Evolutionary conservation across 2,329 filamentous ascomycete genomes (phyloP), one percentile per base, ranked within the genome.

Genomic region (Tolypocladium endophyticum): DNA sequence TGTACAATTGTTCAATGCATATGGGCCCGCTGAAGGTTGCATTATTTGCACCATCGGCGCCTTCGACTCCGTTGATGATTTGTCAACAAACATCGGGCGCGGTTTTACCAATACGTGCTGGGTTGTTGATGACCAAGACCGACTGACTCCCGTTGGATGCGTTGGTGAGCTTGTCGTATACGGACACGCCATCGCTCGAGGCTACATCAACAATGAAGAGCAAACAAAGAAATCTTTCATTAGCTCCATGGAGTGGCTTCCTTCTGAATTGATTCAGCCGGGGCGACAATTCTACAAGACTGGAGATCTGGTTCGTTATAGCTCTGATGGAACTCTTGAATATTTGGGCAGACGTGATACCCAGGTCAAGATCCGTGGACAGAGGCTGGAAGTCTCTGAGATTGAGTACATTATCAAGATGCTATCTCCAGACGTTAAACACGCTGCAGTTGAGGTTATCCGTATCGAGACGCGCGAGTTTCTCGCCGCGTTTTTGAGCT

Each of bases 301-400:
- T 1, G 65, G 65, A 14, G 65, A 67, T 43, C 43, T 63, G 23
- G 64, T 64, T 2, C 57, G 67, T 52, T 77, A 77, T 36, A 67
- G 73, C 45, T 64, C 36, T 6, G 63, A 65, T 47, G 64, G 63
- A 11, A 59, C 39, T 23, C 41, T 68, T 11, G 56, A 59, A 2
- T 65, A 62, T 57, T 38, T 66, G 18, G 62, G 68, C 43, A 62
- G 67, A 1, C 62, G 62, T 18, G 68, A 71, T 47, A 55, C 58
- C 14, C 66, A 70, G 53, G 62, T 69, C 54, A 71, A 71, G 60
- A 58, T 70, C n/a, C 63, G 62, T 6, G 67, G 68, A 12, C 65
- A 70, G 36, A 62, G 67, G 39, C 54, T 63, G 16, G 55, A 56
- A 18, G 16, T 18, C 16, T 20, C 16, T 20, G 39, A 43, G 39